A percentile compares a stretch with the other conserved stretches of the same genome.
Evolutionary conservation across 2,329 filamentous ascomycete species (phyloP).

Genomic region (Trichophyton simii): DNA sequence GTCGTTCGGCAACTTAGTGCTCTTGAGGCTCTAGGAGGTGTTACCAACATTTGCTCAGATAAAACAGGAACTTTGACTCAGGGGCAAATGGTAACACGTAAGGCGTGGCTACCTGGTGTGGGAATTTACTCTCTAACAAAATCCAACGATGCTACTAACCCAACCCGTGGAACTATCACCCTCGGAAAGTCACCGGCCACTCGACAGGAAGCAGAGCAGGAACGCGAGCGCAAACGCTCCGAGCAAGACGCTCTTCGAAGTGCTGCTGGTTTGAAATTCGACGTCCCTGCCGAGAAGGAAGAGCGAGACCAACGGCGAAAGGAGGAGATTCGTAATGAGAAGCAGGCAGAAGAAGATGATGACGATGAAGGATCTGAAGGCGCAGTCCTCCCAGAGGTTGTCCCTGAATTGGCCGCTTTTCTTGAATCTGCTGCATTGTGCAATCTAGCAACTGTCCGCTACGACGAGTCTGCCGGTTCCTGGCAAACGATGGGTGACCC

Average conservation of each 20-base stretch:
- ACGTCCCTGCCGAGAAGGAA: slow-evolving; percentile 43
- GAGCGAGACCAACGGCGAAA: slow-evolving; percentile 20
- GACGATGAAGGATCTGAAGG: slow-evolving; percentile 16
- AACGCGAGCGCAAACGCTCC: slow-evolving; percentile 28
- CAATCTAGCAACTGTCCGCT: slow-evolving; percentile 41
- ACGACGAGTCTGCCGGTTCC: slow-evolving; percentile 28
- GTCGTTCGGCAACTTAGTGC: slow-evolving; percentile 43
- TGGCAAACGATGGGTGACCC: slow-evolving; percentile 52
- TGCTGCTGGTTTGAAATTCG: slow-evolving; percentile 49
- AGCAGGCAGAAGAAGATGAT: slow-evolving; percentile 13
- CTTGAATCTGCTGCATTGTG: slow-evolving; percentile 44
- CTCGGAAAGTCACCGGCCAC: slow-evolving; percentile 24
- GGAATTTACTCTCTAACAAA: slow-evolving; percentile 42
- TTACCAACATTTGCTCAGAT: slow-evolving; percentile 47
- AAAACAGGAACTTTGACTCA: slow-evolving; percentile 45
- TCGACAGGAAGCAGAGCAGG: slow-evolving; percentile 21
- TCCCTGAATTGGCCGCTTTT: slow-evolving; percentile 38
- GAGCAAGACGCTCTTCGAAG: slow-evolving; percentile 48
- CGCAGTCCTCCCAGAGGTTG: slow-evolving; percentile 25
- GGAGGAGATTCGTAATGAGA: slow-evolving; percentile 16
- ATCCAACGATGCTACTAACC: slow-evolving; percentile 43
- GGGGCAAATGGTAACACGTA: slow-evolving; percentile 49
- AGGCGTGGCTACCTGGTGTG: slow-evolving; percentile 43
- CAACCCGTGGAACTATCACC: slow-evolving; percentile 39
- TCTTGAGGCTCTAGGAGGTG: slow-evolving; percentile 45